A percentile compares a stretch with the other conserved stretches of the same genome.
These are phyloP conservation scores for Yamadazyma phyllophila DNA, from an alignment of 805 yeast genomes.

Conservation along the genomic window DNA sequence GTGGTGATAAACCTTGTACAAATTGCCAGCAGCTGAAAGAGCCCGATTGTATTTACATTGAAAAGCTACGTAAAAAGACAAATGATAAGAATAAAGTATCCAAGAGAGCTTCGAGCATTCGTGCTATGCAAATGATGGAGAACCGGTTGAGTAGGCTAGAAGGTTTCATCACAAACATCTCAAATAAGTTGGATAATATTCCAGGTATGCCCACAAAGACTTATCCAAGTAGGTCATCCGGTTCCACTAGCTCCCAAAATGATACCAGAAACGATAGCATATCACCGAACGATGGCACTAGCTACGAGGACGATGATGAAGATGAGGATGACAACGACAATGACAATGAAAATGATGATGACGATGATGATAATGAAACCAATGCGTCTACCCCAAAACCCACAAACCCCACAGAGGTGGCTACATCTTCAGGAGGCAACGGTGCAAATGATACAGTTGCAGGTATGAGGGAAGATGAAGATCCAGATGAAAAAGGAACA, in stretches of 20 bases:
- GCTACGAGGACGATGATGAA: slow-evolving; percentile 13
- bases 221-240: neutral
- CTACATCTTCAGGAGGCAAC: too few species aligned
- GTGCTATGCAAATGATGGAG: slow-evolving; percentile 18
- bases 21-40: slow-evolving; percentile 24
- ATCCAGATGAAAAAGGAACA: neutral
- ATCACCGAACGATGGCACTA: slow-evolving; percentile 10
- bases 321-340: slow-evolving; percentile 12
- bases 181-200: slow-evolving; percentile 19
- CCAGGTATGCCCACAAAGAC: neutral
- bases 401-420: too few species aligned
- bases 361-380: slow-evolving; percentile 1
- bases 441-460: too few species aligned
- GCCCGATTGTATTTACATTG: slow-evolving; percentile 23
- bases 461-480: neutral
- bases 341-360: slow-evolving; percentile 15
- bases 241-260: slow-evolving; percentile 1
- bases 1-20: slow-evolving; percentile 29
- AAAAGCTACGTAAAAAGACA: slow-evolving; percentile 14
- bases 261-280: slow-evolving; percentile 2
- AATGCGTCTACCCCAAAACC: neutral
- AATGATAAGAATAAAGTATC: neutral
- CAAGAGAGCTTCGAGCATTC: slow-evolving; percentile 9
- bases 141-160: slow-evolving; percentile 22
- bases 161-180: slow-evolving; percentile 17